Evolutionary conservation across 495 filamentous ascomycete species (phyloP).

Genomic region (Annulohypoxylon maeteangense): DNA sequence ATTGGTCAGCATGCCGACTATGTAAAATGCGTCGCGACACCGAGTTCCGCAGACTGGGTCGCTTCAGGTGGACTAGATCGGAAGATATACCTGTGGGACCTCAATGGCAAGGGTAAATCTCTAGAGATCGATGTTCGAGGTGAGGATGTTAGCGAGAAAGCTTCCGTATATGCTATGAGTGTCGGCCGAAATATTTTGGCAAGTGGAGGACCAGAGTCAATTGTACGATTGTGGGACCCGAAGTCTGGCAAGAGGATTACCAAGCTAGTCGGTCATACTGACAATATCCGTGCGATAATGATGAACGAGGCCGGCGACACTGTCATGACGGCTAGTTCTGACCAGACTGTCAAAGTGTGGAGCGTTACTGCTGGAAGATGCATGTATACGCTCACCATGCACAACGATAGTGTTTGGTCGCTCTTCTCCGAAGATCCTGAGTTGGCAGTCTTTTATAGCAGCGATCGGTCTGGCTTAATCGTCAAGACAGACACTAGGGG

Average conservation of each 20-base stretch:
- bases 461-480: conserved; percentile 88
- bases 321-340: conserved; percentile 93
- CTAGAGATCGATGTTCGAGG: conserved; percentile 83
- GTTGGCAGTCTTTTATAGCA: conserved; percentile 91
- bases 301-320: conserved; percentile 89
- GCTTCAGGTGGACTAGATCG: conserved; percentile 96
- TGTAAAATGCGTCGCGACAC: conserved; percentile 91
- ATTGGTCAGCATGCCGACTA: conserved; percentile 96
- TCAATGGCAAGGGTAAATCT: conserved; percentile 84
- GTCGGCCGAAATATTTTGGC: conserved; percentile 80
- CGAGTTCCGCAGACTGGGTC: conserved; percentile 82
- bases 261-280: conserved; percentile 98
- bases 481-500: conserved; percentile 91
- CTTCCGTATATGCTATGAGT: conserved; percentile 90
- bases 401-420: conserved; percentile 98
- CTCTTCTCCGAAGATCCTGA: conserved; percentile 88
- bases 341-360: conserved; percentile 98
- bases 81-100: conserved; percentile 91
- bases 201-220: conserved; percentile 93
- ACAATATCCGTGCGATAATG: conserved; percentile 90
- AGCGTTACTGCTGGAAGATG: conserved; percentile 92
- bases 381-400: conserved; percentile 98
- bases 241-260: conserved; percentile 89
- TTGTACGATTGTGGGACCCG: conserved; percentile 93
- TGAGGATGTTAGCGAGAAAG: conserved; percentile 86